Evolutionary conservation across 176 grass and related monocot genomes (phyloP), one percentile per base, ranked within the genome.

Genomic region (Bothriochloa decipiens): DNA sequence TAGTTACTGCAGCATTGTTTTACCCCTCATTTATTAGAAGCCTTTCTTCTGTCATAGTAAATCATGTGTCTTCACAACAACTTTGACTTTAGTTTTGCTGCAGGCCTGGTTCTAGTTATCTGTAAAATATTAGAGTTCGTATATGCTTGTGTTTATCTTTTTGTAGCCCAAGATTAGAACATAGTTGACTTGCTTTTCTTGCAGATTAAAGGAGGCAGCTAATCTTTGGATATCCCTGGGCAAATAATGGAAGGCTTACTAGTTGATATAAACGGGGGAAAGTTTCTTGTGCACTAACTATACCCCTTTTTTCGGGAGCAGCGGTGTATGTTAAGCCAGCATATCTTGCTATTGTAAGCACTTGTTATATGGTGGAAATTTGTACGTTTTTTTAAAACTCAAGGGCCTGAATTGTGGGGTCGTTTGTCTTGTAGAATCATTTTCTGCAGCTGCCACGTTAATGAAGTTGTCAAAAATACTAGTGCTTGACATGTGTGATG

Each of bases 161-260:
- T 86, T 71, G 12, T 65, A 39, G 65, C 32, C 3, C 20, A 17
- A 67, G 12, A 9, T 85, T 70, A 40, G 71, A 20, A 27, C 50
- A n/a, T 22, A 75, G 29, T 11, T 87, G 68, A 64, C 14, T 75
- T 68, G 10, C 25, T 55, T 85, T 68, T 77, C 12, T 70, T 84
- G 23, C 81, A 90, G 84, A 57, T 82, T 5, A 11, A 66, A 45
- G 22, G 40, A 80, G 39, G 17, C 46, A 72, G 27, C 20, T 10
- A 61, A 68, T 49, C 22, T 67, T 78, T 46, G 66, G 40, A 22
- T 50, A 46, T 37, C 61, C 37, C 41, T 68, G 45, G 67, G 4
- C 50, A 90, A 90, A 83, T 72, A 90, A 67, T 43, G 53, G 72
- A 65, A 78, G 45, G 37, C 76, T 86, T 90, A 58, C 73, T 65